Base-by-base conservation (phyloP, 495 filamentous ascomycete species). In the Penicillium alfredii region DNA sequence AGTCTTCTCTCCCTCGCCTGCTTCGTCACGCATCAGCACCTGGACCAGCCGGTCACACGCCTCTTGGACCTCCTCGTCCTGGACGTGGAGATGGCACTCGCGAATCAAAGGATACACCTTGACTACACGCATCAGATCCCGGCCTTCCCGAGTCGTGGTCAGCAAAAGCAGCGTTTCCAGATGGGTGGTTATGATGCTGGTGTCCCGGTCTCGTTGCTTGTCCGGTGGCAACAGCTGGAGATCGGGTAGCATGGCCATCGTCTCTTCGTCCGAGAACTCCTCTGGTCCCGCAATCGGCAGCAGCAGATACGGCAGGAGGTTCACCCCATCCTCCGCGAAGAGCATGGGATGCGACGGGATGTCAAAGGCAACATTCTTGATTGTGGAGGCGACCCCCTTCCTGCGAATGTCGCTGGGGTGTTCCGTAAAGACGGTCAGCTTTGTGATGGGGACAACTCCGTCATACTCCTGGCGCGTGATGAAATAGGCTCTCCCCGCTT, bases 341-440 rank as follows among this genome's bases (percentile, higher is more conserved):
- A 94, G 80, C 12, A 68, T 64, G 0, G 74, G 63, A 48, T 95
- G 88, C 0, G 80, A 76, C 20, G 76, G 55, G 7, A 92, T 53
- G 42, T 88, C 79, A 40, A 82, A 82, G 38, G 81, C 76, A 21
- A 80, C 80, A 53, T 93, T 95, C 61, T 95, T 95, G 48, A 97
- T 86, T 10, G 84, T 84, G 17, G 78, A 84, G n/a, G 93, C 89
- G 18, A 94, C 86, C 6, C 92, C 92, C 47, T 84, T 88, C 39
- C 90, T 69, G 37, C 90, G 77, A 18, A 94, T 74, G 18, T 76
- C 64, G 13, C 84, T 84, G 42, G 75, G 68, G 58, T 95, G 86
- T 60, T 92, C 87, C 3, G 89, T 95, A 61, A 97, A 95, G 24
- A 96, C 87, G 22, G 79, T 81, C 30, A 95, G 66, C 66, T 96